These are phyloP conservation scores for Adenanthera pavonina DNA, from an alignment of 306 rosid species.

Conservation along the genomic window DNA sequence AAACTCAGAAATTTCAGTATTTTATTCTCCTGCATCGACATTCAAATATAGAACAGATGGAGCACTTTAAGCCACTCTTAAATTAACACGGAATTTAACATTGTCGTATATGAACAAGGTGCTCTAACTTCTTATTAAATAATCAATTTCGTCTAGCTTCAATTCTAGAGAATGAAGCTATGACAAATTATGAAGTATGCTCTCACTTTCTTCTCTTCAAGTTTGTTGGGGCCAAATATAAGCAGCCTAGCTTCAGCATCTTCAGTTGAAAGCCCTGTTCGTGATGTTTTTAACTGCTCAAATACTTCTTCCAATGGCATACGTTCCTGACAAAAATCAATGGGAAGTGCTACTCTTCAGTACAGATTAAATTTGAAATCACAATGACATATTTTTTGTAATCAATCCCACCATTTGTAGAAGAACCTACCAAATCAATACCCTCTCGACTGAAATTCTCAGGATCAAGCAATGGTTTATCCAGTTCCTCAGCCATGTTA, in stretches of 20 bases:
- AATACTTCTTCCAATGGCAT: constrained; percentile 65
- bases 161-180: constrained; percentile 1
- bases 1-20: constrained; percentile 75
- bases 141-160: not conserved
- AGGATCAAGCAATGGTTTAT: constrained; percentile 76
- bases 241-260: constrained; percentile 72
- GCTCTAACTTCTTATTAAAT: not conserved
- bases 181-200: not conserved
- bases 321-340: constrained; percentile 55
- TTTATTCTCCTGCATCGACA: constrained; percentile 73
- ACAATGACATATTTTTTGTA: not conserved
- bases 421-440: constrained; percentile 77
- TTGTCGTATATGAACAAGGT: constrained; percentile 6
- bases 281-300: constrained; percentile 51
- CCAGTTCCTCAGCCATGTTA: constrained; percentile 74
- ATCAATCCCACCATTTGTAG: not conserved
- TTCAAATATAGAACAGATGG: not conserved
- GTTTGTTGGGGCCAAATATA: constrained; percentile 78
- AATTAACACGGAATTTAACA: not conserved
- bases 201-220: constrained; percentile 79
- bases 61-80: not conserved
- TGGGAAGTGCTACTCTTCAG: constrained; percentile 15
- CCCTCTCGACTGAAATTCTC: constrained; percentile 74
- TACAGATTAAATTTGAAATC: constrained; percentile 35
- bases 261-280: constrained; percentile 72